phyloP scores from a whole-genome alignment of 2,329 filamentous ascomycete species.

The Fusarium sp. region DNA sequence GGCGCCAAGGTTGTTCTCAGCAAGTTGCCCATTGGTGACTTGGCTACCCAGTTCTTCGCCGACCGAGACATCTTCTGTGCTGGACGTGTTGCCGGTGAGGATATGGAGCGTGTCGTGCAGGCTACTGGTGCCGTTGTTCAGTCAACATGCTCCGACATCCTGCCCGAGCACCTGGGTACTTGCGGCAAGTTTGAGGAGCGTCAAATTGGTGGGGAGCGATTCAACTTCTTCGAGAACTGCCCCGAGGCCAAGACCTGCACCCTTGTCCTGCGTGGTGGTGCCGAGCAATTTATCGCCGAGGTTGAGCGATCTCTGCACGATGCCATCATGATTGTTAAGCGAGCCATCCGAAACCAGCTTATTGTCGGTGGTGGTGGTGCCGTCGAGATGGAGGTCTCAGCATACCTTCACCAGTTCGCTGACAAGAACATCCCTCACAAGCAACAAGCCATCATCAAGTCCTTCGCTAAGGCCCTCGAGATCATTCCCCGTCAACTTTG shows the following conservation, averaged over 20 bases:
- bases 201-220: constrained; percentile 96
- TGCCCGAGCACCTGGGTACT: constrained; percentile 86
- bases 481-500: constrained; percentile 96
- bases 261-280: constrained; percentile 91
- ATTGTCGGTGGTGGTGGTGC: constrained; percentile 97
- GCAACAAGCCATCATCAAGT: constrained; percentile 97
- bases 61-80: constrained; percentile 99
- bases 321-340: constrained; percentile 99
- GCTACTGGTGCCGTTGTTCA: constrained; percentile 93
- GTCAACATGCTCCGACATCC: constrained; percentile 96
- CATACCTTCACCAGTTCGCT: constrained; percentile 91
- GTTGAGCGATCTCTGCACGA: constrained; percentile 98
- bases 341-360: constrained; percentile 91
- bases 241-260: constrained; percentile 97
- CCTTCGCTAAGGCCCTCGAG: constrained; percentile 96
- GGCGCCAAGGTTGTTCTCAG: constrained; percentile 97
- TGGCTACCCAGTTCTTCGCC: constrained; percentile 97
- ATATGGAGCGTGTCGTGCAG: constrained; percentile 96
- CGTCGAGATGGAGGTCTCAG: constrained; percentile 95
- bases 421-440: constrained; percentile 94
- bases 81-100: constrained; percentile 88
- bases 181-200: constrained; percentile 94
- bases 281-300: constrained; percentile 99
- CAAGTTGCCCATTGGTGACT: constrained; percentile 95
- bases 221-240: constrained; percentile 98